Evolutionary conservation across 257 asterid species (phyloP).

Genomic region (Solanum lycopersicoides): DNA sequence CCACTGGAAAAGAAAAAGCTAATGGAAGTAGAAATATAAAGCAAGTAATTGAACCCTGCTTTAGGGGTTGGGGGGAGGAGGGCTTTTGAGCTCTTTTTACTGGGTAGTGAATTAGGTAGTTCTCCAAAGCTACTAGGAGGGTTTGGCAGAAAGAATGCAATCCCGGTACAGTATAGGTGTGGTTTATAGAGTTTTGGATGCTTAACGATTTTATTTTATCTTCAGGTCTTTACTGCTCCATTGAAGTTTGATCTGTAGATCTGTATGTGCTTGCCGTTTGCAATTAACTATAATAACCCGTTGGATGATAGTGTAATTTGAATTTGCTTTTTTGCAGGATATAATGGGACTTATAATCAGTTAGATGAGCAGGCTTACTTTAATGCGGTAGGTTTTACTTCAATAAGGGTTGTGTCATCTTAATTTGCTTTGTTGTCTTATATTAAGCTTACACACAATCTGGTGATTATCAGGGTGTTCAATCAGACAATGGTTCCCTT

Average conservation of each 20-base stretch:
- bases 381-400: constrained; percentile 30
- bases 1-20: background rate
- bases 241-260: background rate
- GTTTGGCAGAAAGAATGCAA: background rate
- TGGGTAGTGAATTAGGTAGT: background rate
- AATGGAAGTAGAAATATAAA: background rate
- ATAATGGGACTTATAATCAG: constrained; percentile 35
- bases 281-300: background rate
- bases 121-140: background rate
- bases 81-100: background rate
- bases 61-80: background rate
- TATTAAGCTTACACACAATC: background rate
- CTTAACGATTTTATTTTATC: background rate
- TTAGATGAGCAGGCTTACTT: constrained; percentile 45
- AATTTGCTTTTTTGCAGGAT: constrained; percentile 29
- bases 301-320: background rate
- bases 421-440: background rate
- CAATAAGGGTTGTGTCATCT: background rate
- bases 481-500: constrained; percentile 34
- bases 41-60: background rate
- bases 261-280: background rate
- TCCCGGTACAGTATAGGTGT: background rate
- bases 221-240: background rate
- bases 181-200: background rate
- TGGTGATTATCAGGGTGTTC: constrained; percentile 28